Conservation (phyloP, 129 eudicot species). For the Helichrysum umbraculigerum region DNA sequence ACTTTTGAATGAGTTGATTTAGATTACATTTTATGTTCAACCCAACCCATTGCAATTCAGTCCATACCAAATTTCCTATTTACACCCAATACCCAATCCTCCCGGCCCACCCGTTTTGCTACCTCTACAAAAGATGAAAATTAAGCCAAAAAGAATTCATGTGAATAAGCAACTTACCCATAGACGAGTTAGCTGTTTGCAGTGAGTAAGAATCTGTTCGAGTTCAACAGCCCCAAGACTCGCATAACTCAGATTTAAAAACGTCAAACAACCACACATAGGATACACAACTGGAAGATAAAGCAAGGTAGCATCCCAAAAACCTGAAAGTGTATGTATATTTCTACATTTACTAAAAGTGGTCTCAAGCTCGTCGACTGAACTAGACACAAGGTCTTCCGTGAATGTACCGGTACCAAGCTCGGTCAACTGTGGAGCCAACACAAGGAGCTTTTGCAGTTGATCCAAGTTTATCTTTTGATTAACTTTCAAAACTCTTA, state of each 20-base stretch:
- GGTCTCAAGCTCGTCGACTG: slow-evolving; percentile 36
- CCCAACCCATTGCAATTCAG: background rate
- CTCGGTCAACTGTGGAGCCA: slow-evolving; percentile 58
- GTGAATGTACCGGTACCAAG: slow-evolving; percentile 78
- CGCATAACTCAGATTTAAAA: slow-evolving; percentile 65
- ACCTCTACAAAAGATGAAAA: background rate
- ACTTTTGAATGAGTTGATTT: background rate
- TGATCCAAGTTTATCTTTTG: slow-evolving; percentile 52
- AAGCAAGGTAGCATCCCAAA: slow-evolving; percentile 60
- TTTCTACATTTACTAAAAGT: slow-evolving; percentile 49
- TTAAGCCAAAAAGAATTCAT: background rate
- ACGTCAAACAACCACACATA: slow-evolving; percentile 52
- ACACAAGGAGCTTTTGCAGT: slow-evolving; percentile 51
- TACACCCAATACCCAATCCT: background rate
- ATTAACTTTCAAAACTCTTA: slow-evolving; percentile 66
- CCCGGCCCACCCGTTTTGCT: background rate
- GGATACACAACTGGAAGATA: slow-evolving; percentile 61
- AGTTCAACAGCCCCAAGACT: slow-evolving; percentile 53
- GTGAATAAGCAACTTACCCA: slow-evolving; percentile 59
- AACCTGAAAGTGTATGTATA: slow-evolving; percentile 56
- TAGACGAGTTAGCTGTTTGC: slow-evolving; percentile 68
- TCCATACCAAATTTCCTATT: background rate
- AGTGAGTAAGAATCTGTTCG: slow-evolving; percentile 49
- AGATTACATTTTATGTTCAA: background rate
- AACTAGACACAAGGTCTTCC: slow-evolving; percentile 46